phyloP scores from a whole-genome alignment of 2,329 filamentous ascomycete species.

The Monosporascus cannonballus region DNA sequence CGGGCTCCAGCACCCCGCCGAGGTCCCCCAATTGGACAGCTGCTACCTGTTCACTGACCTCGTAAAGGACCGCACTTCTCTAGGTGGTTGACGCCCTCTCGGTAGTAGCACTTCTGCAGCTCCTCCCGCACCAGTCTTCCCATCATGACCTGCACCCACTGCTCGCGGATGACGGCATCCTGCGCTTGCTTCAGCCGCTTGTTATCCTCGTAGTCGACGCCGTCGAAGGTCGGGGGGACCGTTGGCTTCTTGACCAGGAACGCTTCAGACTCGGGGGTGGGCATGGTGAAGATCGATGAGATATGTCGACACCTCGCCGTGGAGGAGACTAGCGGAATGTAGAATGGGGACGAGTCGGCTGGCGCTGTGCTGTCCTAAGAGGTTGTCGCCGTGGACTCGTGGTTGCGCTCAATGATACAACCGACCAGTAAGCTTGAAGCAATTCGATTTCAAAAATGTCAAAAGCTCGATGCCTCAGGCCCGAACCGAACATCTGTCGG shows the following conservation, averaged over 20 bases:
- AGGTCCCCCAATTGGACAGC: neutral
- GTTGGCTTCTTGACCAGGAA: constrained; percentile 81
- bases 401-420: neutral
- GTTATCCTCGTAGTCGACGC: constrained; percentile 81
- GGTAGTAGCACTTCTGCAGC: constrained; percentile 78
- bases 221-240: constrained; percentile 77
- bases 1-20: neutral
- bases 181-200: constrained; percentile 75
- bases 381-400: neutral
- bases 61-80: constrained; percentile 79
- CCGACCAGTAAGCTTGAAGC: neutral
- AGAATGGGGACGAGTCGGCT: neutral
- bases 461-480: neutral
- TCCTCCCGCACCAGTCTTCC: constrained; percentile 75
- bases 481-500: neutral
- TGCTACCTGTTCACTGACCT: constrained; percentile 51
- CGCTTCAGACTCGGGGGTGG: constrained; percentile 73
- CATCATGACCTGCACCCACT: constrained; percentile 91
- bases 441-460: neutral
- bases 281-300: constrained; percentile 47
- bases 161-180: constrained; percentile 75
- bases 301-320: neutral
- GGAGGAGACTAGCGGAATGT: neutral
- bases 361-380: neutral
- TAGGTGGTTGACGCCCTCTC: constrained; percentile 79